Evolutionary conservation across 2,329 filamentous ascomycete genomes (phyloP).

Genomic region (Bipolaris oryzae): DNA sequence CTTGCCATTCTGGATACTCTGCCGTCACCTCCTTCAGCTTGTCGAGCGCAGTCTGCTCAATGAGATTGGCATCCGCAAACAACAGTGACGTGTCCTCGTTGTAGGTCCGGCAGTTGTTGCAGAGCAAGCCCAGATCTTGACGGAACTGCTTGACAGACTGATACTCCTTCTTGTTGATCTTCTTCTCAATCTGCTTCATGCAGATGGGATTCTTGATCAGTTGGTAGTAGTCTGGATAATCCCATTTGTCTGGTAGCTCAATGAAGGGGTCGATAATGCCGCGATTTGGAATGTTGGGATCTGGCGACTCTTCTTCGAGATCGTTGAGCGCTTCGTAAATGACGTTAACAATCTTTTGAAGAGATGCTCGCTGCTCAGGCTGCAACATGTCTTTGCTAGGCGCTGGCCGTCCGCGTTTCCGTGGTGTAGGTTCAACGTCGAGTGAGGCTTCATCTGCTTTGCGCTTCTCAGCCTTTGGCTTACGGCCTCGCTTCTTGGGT

Average conservation of each 20-base stretch:
- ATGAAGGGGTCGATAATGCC: slow-evolving; percentile 94
- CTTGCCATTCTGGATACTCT: slow-evolving; percentile 62
- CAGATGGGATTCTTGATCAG: slow-evolving; percentile 92
- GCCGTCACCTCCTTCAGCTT: slow-evolving; percentile 62
- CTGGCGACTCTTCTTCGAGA: slow-evolving; percentile 76
- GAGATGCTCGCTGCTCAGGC: slow-evolving; percentile 71
- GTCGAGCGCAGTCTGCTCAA: slow-evolving; percentile 68
- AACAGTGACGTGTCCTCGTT: slow-evolving; percentile 95
- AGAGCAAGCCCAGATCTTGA: slow-evolving; percentile 81
- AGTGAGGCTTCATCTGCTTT: slow-evolving; percentile 74
- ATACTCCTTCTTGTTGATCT: slow-evolving; percentile 97
- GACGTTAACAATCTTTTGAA: slow-evolving; percentile 78
- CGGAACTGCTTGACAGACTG: slow-evolving; percentile 78
- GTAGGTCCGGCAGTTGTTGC: slow-evolving; percentile 90
- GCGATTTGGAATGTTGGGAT: slow-evolving; percentile 66
- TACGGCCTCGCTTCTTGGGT: slow-evolving; percentile 81
- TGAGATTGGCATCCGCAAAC: slow-evolving; percentile 88
- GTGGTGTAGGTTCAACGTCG: slow-evolving; percentile 68
- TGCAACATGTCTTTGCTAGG: slow-evolving; percentile 73
- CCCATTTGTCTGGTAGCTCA: slow-evolving; percentile 83
- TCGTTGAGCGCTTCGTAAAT: slow-evolving; percentile 83
- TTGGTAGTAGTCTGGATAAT: slow-evolving; percentile 94
- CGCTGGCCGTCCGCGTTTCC: slow-evolving; percentile 67
- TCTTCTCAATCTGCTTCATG: slow-evolving; percentile 92
- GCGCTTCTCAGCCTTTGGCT: slow-evolving; percentile 79